These are phyloP conservation scores for Batkoa obscura DNA, from an alignment of 371 early-diverging fungal species.

Conservation along the genomic window DNA sequence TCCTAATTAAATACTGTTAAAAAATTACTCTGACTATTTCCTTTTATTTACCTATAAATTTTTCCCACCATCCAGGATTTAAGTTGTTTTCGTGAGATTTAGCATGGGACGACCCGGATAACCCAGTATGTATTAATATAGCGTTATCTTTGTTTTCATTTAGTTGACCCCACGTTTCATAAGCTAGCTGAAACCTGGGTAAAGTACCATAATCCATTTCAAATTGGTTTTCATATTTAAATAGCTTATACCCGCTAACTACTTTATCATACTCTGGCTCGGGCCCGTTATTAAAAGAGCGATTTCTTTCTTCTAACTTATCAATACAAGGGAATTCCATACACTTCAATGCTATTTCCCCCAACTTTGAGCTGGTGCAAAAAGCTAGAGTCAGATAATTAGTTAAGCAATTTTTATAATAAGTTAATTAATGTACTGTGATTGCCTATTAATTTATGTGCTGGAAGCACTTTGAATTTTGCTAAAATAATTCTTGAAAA, in stretches of 20 bases:
- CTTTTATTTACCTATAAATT: constrained; percentile 51
- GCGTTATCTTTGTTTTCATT: constrained; percentile 48
- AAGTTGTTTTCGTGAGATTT: constrained; percentile 52
- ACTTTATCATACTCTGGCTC: constrained; percentile 74
- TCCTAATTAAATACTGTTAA: constrained; percentile 11
- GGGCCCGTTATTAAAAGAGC: constrained; percentile 54
- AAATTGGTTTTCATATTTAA: constrained; percentile 42
- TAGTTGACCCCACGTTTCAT: constrained; percentile 71
- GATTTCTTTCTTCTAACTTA: constrained; percentile 35
- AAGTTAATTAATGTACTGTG: too few relatives aligned
- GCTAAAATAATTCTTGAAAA: too few relatives aligned
- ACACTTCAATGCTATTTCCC: too few relatives aligned
- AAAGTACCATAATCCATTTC: constrained; percentile 54
- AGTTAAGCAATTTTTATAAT: too few relatives aligned
- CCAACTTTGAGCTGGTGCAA: too few relatives aligned
- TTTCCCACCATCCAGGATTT: constrained; percentile 94
- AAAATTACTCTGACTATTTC: neutral
- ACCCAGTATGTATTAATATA: constrained; percentile 69
- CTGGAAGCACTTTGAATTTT: too few relatives aligned
- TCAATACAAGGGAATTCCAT: constrained; percentile 58
- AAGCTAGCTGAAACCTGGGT: constrained; percentile 50
- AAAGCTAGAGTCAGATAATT: too few relatives aligned
- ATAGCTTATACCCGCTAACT: constrained; percentile 59
- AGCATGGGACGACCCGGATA: constrained; percentile 67
- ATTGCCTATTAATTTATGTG: too few relatives aligned